Evolutionary conservation across 306 rosid species (phyloP), one percentile per base, ranked within the genome.

Genomic region (Acacia acuminata): DNA sequence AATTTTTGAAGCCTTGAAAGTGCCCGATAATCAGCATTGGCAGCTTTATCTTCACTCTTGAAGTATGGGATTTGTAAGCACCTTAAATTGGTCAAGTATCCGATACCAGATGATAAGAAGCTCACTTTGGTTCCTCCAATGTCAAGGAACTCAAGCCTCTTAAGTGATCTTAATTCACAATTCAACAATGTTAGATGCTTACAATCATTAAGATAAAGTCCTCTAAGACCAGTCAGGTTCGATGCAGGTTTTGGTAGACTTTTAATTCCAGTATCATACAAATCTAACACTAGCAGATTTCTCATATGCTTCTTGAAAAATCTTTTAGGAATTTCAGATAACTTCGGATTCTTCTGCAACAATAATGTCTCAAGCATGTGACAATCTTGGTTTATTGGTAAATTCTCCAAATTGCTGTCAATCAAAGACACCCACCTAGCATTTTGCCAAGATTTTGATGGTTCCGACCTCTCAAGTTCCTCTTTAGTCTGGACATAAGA

Each of bases 71-170:
- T 32, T n/a, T 73, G 51, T 4, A 82, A 24, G 44, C 80, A 75
- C 38, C 74, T 81, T 16, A 81, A 50, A 19, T 40, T 55, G 53
- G 27, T 13, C 58, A 81, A 75, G 53, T 2, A 24, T 16, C 84
- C 48, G 10, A 75, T 75, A n/a, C 53, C 12, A 75, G 42, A 74
- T 36, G 80, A 42, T 16, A 81, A 14, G 40, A 48, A 75, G 2
- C 5, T 25, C 14, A 81, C 51, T 69, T 10, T 22, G n/a, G 76
- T 64, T n/a, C 36, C 60, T 3, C 71, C 69, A 75, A 75, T 65
- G 20, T 81, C 80, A 13, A 81, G 80, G 34, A 81, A 63, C 32
- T 81, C 69, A 75, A 81, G 80, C 55, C 4, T n/a, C 44, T 24
- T 2, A 24, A 81, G 80, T 8, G 74, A 53, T 47, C 78, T 55